Evolutionary conservation across 164 flowering plant genomes (phyloP), one percentile per base, ranked within the genome.

Genomic region (Vitis cinerea): DNA sequence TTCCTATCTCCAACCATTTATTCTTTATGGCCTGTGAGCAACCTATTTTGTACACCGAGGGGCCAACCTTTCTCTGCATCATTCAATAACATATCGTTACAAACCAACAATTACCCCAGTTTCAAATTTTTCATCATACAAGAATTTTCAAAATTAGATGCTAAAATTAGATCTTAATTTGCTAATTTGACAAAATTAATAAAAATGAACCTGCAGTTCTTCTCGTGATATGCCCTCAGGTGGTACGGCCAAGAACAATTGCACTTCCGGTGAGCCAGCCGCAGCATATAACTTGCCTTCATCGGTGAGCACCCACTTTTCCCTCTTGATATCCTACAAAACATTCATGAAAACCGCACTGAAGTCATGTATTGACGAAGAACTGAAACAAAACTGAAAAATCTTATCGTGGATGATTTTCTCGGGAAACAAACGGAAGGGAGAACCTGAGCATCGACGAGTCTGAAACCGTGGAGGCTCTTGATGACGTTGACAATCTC

Each of bases 1-100:
- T 90, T 44, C 86, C 93, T 80, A 90, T 83, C 12, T 88, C 93
- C 64, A 96, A 80, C 99, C 99, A 96, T 74, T 88, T 89, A 72
- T 93, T 96, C 69, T 88, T 91, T 65, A 81, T 81, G 19, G 97
- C 99, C 74, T 89, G 89, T 37, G 80, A 62, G 59, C 83, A 73
- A 50, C 92, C 98, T 58, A 91, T 90, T 73, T 84, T 84, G 80
- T 64, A 91, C 63, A 88, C 73, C 0, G 83, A 56, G 3, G 91
- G 73, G 37, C 76, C 86, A 37, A 90, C 68, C 75, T 82, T 91
- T 77, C 79, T 88, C 99, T 96, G 92, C 83, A 85, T 59, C 9
- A 67, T 83, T 19, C 64, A 10, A 65, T 29, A 19, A 54, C 44
- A 44, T 6, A 37, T 27, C 9, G 15, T 3, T 2, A 51, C 16